Evolutionary conservation across 371 early-diverging fungal genomes (phyloP), one percentile per base, ranked within the genome.

Genomic region (Circinella umbellata): DNA sequence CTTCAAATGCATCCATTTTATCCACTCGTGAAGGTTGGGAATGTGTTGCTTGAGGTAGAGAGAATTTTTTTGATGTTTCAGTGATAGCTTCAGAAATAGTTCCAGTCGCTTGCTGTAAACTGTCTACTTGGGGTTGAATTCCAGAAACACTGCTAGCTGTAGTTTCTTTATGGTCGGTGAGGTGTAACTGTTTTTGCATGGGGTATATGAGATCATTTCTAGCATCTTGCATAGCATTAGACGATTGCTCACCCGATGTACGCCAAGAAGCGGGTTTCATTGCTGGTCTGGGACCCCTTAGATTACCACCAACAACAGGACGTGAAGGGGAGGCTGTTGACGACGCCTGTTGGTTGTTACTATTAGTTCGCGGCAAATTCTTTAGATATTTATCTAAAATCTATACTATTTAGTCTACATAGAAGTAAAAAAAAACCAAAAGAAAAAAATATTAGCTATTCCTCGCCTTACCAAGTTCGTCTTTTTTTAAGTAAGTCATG

Each of bases 121-220:
- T 39, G 15, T 49, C 10, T 18, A 66, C 57, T 38, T 73, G 55
- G n/a, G 67, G 38, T 27, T 38, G 63, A n/a, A 20, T 49, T 42
- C 42, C 42, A 42, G 9, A 9, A 42, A 11, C 3, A 42, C 42
- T 42, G 3, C 42, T 42, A 51, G 35, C 14, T 5, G 5, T n/a
- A n/a, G 14, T n/a, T 14, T 51, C 51, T 8, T 51, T 14, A 14
- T 63, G 8, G 59, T 61, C 48, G 6, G 1, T 57, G 14, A 73
- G 36, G 37, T 38, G 15, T 37, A 69, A 13, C 36, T 64, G 46
- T 38, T 68, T 57, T 9, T 69, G 53, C 74, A 72, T 74, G 15
- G 74, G 72, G 57, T 72, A 74, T n/a, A 74, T 61, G 13, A 74
- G 69, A 65, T 77, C 73, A 17, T 67, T 61, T 7, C 70, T 68